Evolutionary conservation across 805 yeast genomes (phyloP), one percentile per base, ranked within the genome.

Genomic region (Starmerella floricola): DNA sequence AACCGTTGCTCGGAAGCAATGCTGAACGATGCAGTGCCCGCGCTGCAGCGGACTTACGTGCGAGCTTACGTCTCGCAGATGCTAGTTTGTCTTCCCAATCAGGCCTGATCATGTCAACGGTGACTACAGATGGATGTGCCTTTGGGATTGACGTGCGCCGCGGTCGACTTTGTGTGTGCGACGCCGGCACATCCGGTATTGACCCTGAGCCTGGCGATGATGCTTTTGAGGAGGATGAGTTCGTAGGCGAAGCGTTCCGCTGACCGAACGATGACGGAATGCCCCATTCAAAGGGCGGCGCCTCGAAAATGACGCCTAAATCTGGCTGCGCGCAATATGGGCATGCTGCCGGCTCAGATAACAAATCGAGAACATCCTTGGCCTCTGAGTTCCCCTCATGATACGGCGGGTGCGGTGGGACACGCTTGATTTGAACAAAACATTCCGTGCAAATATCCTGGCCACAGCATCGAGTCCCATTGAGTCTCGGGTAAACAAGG

Each of bases 391-490:
- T 52, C 68, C 65, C 52, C 58, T 65, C 4, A 68, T 72, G 48
- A 56, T 85, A 93, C 1, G 95, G 95, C 27, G 86, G 84, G 62
- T 88, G 97, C 0, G 98, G 97, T 10, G 84, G 94, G 27, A 77
- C 64, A 40, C 98, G 71, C 60, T 83, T 85, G 58, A 88, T 86
- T 61, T 88, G 96, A 10, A 88, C 96, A 71, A 88, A 91, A 58
- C 98, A 88, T 62, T 88, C 97, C 2, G 95, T 73, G 62, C 98
- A 91, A 17, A 88, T 86, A 1, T 94, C 87, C 59, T 88, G 97
- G 38, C 73, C 72, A 60, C 98, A 88, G 61, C 98, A 88, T 34
- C 94, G 69, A 8, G 94, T 79, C 40, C 71, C 60, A 62, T 91
- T 91, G 47, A 87, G 61, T 21, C 72, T 68, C 1, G 97, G 96